Base-by-base conservation (phyloP, 1,284 basidiomycete genomes). In the Leccinum fallax region DNA sequence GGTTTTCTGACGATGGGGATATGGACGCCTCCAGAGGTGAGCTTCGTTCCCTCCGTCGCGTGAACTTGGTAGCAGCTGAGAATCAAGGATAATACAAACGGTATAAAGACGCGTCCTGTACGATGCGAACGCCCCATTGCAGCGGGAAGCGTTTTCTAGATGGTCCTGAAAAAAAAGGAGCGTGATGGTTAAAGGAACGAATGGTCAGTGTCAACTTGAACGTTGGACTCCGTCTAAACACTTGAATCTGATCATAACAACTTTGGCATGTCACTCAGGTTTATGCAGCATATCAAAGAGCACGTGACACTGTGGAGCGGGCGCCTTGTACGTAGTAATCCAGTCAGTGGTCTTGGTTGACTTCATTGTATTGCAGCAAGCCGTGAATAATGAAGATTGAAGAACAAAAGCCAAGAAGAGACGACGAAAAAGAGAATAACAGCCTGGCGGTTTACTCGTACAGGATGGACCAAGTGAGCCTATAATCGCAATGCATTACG, bases 1-100 rank as follows among this genome's bases (percentile, higher is more conserved):
- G 34, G 55, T 21, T 43, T 60, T 55, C 63, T 67, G 48, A 62
- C 30, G 51, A 74, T 63, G 55, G 72, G 74, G 2, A 76, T 7
- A 28, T 75, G 67, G 3, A 75, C 49, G 3, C 74, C 61, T 60
- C 61, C 64, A 40, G 51, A n/a, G 21, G 61, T 64, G 15, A 34
- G 64, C 40, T 16, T 51, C 15, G 26, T 55, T 9, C 53, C 59
- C 4, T 53, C 59, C 3, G 36, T 55, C 5, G 48, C 52, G 32
- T 26, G 21, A 15, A 64, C 63, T 11, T 16, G 60, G 24, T 16
- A 58, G 26, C 26, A 57, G 4, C 56, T 34, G 56, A 62, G 21
- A 21, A 60, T 34, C 55, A 68, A 52, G 13, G 52, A 63, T 46
- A 53, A n/a, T 19, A 53, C 11, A 19, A 52, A 40, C 3, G 65